phyloP scores from a whole-genome alignment of 1,139 yeast species.

The Geotrichum aggregatum region DNA sequence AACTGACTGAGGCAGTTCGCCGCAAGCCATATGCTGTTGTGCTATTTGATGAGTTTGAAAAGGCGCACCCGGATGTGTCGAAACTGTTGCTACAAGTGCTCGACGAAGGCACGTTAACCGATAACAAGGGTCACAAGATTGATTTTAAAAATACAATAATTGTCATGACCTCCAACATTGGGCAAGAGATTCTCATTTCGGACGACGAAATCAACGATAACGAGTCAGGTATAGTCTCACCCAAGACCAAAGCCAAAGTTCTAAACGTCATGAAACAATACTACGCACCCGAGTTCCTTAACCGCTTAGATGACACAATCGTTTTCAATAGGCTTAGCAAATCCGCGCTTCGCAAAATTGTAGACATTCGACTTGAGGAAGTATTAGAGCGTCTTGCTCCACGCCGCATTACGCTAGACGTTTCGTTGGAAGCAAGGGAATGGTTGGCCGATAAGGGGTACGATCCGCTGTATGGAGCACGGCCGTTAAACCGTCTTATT shows the following conservation, averaged over 20 bases:
- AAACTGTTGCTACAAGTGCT: slow-evolving; percentile 84
- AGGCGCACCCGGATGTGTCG: slow-evolving; percentile 91
- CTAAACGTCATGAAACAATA: slow-evolving; percentile 60
- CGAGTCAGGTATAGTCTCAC: slow-evolving; percentile 47
- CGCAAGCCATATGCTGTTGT: slow-evolving; percentile 92
- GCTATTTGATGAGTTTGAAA: slow-evolving; percentile 91
- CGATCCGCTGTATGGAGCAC: slow-evolving; percentile 88
- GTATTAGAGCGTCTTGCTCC: slow-evolving; percentile 74
- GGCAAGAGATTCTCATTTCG: slow-evolving; percentile 77
- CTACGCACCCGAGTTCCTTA: slow-evolving; percentile 92
- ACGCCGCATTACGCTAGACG: slow-evolving; percentile 63
- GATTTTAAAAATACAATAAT: slow-evolving; percentile 92
- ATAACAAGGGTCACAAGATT: slow-evolving; percentile 88
- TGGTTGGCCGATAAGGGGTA: slow-evolving; percentile 83
- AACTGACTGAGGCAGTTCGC: slow-evolving; percentile 90
- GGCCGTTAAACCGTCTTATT: slow-evolving; percentile 87
- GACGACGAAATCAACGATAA: slow-evolving; percentile 53
- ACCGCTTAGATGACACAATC: slow-evolving; percentile 84
- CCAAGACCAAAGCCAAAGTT: slow-evolving; percentile 52
- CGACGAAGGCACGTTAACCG: slow-evolving; percentile 92
- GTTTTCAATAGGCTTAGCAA: slow-evolving; percentile 86
- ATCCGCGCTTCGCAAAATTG: slow-evolving; percentile 65
- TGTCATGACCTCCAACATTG: slow-evolving; percentile 96
- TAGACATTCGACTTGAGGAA: slow-evolving; percentile 76
- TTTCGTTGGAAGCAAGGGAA: slow-evolving; percentile 57